Percentiles rank a stretch among this genome's conserved stretches.
Evolutionary conservation across 768 basidiomycete species (phyloP).

Genomic region (Agaricus sinodeliciosus): DNA sequence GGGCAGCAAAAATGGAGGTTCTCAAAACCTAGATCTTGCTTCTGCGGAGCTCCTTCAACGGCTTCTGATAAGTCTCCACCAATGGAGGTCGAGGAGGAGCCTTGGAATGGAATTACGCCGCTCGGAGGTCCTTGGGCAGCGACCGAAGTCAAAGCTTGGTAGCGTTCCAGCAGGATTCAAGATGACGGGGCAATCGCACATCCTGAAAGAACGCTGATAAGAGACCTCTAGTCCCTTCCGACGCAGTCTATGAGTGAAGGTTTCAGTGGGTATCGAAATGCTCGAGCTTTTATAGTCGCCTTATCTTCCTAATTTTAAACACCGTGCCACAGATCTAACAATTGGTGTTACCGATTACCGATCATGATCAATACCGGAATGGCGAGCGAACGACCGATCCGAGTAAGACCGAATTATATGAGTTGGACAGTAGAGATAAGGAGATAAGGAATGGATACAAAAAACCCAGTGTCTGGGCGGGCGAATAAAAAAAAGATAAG

Average conservation of each 20-base stretch:
- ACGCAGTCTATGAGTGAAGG: too few species aligned
- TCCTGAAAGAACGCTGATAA: too few species aligned
- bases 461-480: background rate
- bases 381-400: background rate
- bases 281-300: too few species aligned
- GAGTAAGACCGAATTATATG: background rate
- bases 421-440: background rate
- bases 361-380: too few species aligned
- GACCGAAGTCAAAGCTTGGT: too few species aligned
- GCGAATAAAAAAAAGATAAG: background rate
- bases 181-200: too few species aligned
- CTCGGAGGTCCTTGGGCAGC: too few species aligned
- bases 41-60: background rate
- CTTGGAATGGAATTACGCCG: background rate
- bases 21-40: too few species aligned
- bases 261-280: too few species aligned
- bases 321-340: background rate
- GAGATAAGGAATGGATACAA: conserved; percentile 22
- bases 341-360: background rate
- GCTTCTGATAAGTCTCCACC: background rate
- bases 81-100: background rate
- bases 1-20: too few species aligned
- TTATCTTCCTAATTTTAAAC: background rate
- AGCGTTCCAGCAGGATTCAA: too few species aligned
- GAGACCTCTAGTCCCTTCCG: too few species aligned